A percentile compares a stretch with the other conserved stretches of the same genome.
These are phyloP conservation scores for Pleochaeta shiraiana DNA, from an alignment of 2,329 filamentous ascomycete genomes.

Conservation along the genomic window DNA sequence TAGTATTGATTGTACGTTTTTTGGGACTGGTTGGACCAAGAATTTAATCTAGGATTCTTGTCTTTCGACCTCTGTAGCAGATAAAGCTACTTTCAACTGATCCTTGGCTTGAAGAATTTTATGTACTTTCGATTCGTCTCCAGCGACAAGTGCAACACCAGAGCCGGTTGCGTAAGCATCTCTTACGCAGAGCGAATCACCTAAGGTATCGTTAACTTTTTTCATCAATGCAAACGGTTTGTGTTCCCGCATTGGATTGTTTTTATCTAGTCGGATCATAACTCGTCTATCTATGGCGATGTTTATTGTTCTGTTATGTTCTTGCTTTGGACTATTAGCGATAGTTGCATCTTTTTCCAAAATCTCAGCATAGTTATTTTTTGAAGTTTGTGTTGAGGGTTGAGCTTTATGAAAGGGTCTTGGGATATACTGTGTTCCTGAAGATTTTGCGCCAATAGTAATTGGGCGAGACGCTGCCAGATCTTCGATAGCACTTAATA, in stretches of 20 bases:
- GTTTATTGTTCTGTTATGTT: slow-evolving; percentile 92
- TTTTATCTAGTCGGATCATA: slow-evolving; percentile 13
- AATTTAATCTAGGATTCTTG: not conserved
- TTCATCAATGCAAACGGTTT: not conserved
- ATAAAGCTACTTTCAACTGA: slow-evolving; percentile 1
- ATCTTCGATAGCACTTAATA: not conserved
- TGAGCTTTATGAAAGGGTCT: too few relatives aligned
- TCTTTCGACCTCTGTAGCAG: not conserved
- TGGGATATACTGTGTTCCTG: too few relatives aligned
- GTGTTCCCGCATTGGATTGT: not conserved
- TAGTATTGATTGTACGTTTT: not conserved
- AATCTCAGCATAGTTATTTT: too few relatives aligned
- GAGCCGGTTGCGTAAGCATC: not conserved
- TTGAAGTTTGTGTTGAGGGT: too few relatives aligned
- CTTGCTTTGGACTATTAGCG: too few relatives aligned
- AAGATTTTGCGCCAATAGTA: too few relatives aligned
- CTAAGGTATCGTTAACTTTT: not conserved
- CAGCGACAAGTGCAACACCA: not conserved
- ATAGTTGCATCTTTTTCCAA: too few relatives aligned
- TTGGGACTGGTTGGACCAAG: not conserved
- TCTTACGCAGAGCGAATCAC: not conserved
- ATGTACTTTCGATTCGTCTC: not conserved
- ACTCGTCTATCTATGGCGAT: slow-evolving; percentile 74
- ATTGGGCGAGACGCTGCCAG: not conserved
- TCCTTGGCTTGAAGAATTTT: not conserved